These are phyloP conservation scores for Salisapilia sapeloensis DNA, from an alignment of 352 stramenopile species.

Conservation along the genomic window DNA sequence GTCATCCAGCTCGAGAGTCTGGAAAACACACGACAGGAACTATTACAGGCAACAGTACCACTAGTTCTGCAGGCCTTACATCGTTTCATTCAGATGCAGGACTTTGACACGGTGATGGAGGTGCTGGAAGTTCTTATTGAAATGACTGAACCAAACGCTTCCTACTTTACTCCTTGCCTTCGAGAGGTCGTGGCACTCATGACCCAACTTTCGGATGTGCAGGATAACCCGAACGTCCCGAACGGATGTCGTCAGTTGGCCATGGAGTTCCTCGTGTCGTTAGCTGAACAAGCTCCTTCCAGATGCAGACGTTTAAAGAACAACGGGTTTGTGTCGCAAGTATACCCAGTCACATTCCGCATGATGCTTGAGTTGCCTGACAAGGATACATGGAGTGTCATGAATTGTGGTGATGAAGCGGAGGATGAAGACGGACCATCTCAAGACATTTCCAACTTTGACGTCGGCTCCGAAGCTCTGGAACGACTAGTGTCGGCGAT, in stretches of 20 bases:
- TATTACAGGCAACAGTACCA: slow-evolving; percentile 28
- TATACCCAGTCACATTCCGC: slow-evolving; percentile 66
- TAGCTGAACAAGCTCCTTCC: slow-evolving; percentile 48
- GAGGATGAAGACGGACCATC: slow-evolving; percentile 16
- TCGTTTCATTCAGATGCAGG: slow-evolving; percentile 18
- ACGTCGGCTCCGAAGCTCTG: slow-evolving; percentile 67
- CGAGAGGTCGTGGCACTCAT: slow-evolving; percentile 47
- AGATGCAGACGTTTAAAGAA: slow-evolving; percentile 48
- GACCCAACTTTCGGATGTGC: slow-evolving; percentile 42
- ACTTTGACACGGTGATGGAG: slow-evolving; percentile 65
- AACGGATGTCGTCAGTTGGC: slow-evolving; percentile 61
- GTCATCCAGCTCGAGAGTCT: slow-evolving; percentile 55
- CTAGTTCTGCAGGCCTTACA: slow-evolving; percentile 38
- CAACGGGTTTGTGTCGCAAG: slow-evolving; percentile 50
- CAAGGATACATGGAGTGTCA: slow-evolving; percentile 46
- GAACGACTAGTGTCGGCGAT: slow-evolving; percentile 50
- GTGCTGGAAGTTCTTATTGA: slow-evolving; percentile 71
- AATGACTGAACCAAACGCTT: slow-evolving; percentile 45
- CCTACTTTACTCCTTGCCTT: slow-evolving; percentile 49
- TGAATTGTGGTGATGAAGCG: slow-evolving; percentile 49
- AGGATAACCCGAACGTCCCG: slow-evolving; percentile 8
- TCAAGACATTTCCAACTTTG: slow-evolving; percentile 76
- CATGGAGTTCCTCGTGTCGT: slow-evolving; percentile 72
- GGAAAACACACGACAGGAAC: slow-evolving; percentile 23
- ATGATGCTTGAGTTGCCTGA: slow-evolving; percentile 77